Base-by-base conservation (phyloP, 441 rosid genomes). In the Corymbia citriodora region DNA sequence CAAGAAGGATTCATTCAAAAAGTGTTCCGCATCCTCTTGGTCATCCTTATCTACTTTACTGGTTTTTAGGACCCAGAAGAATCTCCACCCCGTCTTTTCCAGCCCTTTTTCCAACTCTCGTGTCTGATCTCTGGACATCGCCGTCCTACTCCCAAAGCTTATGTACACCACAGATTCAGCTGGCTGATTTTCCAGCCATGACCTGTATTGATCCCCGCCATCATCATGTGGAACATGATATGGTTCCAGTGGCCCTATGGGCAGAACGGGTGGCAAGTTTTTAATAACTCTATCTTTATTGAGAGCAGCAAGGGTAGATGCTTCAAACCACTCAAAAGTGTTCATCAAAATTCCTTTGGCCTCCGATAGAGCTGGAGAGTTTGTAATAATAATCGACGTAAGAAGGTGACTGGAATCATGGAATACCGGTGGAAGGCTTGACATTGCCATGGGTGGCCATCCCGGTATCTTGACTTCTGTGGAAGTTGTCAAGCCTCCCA, bases 181-280 rank as follows among this genome's bases (percentile, higher is more conserved):
- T 31, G 87, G 88, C 65, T 93, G 94, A 16, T 53, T 87, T 19
- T 90, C 92, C 7, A 91, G 93, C 95, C 95, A 92, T 55, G 87
- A 87, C 55, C 88, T 15, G 72, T 49, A 29, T 29, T 57, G 87
- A 74, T 57, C 36, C 40, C 74, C 79, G 4, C 55, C 3, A 29
- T 87, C 55, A 31, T 36, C 70, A 25, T 59, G 88, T 81, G 90
- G 93, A 16, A 90, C 79, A 10, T 88, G 91, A 11, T 53, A 53
- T 4, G 94, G 92, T 4, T 16, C 25, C 33, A 93, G 33, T 55
- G 93, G 94, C 88, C 92, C 93, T 10, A 93, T 45, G 10, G 90
- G 25, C 29, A 87, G 90, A 9, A 90, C 2, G 1, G 87, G 91
- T 4, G 93, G 94, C 55, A 88, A 40, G n/a, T 89, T 70, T 48